phyloP scores from a whole-genome alignment of 352 stramenopile species.

The Pythium oligandrum region DNA sequence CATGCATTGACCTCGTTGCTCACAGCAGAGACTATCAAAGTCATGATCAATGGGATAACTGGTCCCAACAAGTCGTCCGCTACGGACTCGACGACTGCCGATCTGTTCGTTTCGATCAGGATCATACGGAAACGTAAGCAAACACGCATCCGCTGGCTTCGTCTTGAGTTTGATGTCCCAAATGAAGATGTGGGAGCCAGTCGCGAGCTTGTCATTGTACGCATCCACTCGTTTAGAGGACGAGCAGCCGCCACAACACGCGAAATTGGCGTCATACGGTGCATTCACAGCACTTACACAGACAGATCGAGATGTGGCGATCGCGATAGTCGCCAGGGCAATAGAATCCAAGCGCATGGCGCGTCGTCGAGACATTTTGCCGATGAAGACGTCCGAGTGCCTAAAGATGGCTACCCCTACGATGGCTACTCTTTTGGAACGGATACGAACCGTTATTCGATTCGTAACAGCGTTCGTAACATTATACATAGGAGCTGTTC shows the following conservation, averaged over 20 bases:
- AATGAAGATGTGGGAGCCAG: constrained; percentile 52
- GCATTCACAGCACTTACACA: background rate
- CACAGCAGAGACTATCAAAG: constrained; percentile 59
- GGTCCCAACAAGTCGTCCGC: constrained; percentile 47
- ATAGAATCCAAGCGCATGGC: too few relatives aligned
- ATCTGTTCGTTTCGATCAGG: constrained; percentile 48
- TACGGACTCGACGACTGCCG: constrained; percentile 52
- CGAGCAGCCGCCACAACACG: constrained; percentile 68
- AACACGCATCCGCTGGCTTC: constrained; percentile 31
- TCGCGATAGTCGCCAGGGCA: too few relatives aligned
- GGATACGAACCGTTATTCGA: background rate
- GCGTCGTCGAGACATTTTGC: background rate
- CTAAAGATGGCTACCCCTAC: background rate
- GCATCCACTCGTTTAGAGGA: constrained; percentile 43
- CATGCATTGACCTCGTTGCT: constrained; percentile 48
- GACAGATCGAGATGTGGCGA: too few relatives aligned
- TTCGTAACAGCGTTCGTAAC: background rate
- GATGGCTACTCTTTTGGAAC: constrained; percentile 9
- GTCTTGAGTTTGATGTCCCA: constrained; percentile 67
- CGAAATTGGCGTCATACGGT: constrained; percentile 37
- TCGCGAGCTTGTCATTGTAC: constrained; percentile 43
- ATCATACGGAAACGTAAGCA: constrained; percentile 60
- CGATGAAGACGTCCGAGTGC: background rate
- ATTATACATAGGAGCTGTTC: constrained; percentile 22
- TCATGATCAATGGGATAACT: constrained; percentile 74